Conservation (phyloP, 306 rosid species). For the Canavalia ensiformis region DNA sequence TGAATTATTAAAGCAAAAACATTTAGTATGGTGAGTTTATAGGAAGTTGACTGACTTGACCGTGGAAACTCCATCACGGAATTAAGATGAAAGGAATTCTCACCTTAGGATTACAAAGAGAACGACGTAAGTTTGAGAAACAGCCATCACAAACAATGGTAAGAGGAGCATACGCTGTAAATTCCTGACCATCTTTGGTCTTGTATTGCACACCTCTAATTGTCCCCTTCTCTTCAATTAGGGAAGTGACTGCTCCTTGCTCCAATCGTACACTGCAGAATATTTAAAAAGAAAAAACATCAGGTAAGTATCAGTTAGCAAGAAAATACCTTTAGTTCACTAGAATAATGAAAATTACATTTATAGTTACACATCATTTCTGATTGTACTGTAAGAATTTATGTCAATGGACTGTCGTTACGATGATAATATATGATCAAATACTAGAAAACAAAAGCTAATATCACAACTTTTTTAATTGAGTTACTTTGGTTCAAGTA, state of each 20-base stretch:
- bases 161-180: constrained; percentile 80
- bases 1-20: background rate
- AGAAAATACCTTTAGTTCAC: constrained; percentile 26
- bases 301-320: constrained; percentile 20
- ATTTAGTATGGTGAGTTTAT: background rate
- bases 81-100: constrained; percentile 42
- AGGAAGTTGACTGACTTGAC: constrained; percentile 29
- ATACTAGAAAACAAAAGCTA: constrained; percentile 36
- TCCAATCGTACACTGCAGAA: constrained; percentile 75
- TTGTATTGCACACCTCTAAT: constrained; percentile 92
- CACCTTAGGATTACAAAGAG: constrained; percentile 95
- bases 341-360: constrained; percentile 38
- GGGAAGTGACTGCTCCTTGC: constrained; percentile 94
- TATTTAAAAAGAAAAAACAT: constrained; percentile 15
- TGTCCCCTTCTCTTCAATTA: constrained; percentile 86
- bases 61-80: background rate
- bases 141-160: constrained; percentile 98
- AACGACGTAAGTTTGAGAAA: constrained; percentile 95
- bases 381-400: background rate
- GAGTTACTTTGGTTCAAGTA: constrained; percentile 30
- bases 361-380: constrained; percentile 10
- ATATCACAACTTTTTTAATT: constrained; percentile 12
- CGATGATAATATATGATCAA: constrained; percentile 23
- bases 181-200: constrained; percentile 77
- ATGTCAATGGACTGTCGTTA: background rate